Base-by-base conservation (phyloP, 73 alveolate genomes). In the Stentor coeruleus region DNA sequence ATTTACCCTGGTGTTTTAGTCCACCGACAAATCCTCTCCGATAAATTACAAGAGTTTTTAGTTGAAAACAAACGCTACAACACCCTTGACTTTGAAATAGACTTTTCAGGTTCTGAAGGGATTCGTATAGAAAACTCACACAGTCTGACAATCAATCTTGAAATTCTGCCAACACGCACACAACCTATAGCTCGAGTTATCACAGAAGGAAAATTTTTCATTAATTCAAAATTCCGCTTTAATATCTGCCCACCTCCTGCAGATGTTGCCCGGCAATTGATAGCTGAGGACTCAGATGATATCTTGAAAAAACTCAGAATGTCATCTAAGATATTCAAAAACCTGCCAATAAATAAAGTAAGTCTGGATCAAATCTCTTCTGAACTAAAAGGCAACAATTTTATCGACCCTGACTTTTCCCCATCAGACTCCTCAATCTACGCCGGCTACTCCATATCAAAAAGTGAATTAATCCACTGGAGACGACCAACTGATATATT, bases 401-500 rank as follows among this genome's bases (percentile, higher is more conserved):
- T 55, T 37, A 39, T 84, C 39, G 90, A 84, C 74, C 38, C 38
- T 39, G 84, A 84, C 3, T 84, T 84, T 37, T 84, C 90, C 0
- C 90, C 90, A 57, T 35, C 14, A 55, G 90, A 84, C 15, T 28
- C 74, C 0, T 80, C 87, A 20, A 58, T 84, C 15, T 81, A 84
- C 40, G 37, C 40, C n/a, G 79, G 37, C 11, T 20, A 14, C 33
- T 20, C n/a, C 1, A 33, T 11, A 66, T 37, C 11, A 40, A 66
- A 0, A 20, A 20, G n/a, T 33, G 79, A 66, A 31, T 31, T 66
- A 2, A 82, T 86, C 31, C 89, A 88, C 84, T 88, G 94, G 92
- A 59, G 91, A 41, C 85, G 94, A 79, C 89, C 91, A 3, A 80
- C 57, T 33, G 92, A 87, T 4, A 83, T 88, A 38, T 77, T 88